Evolutionary conservation across 257 asterid species (phyloP).

Genomic region (Solanum infundibuliforme): DNA sequence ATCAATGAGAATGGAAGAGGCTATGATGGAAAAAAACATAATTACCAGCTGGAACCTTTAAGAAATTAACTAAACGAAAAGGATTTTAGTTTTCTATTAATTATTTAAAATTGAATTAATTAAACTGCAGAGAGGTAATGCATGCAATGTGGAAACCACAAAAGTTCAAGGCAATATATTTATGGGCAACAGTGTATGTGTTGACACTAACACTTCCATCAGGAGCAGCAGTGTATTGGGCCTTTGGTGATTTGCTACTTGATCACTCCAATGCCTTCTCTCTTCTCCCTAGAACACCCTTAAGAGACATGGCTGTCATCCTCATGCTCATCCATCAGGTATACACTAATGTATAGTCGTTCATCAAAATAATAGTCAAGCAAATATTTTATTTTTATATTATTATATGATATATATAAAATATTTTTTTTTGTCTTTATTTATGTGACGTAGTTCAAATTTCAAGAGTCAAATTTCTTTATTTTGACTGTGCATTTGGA

Average conservation of each 20-base stretch:
- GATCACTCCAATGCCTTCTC: conserved; percentile 37
- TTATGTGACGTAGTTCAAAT: too few relatives aligned
- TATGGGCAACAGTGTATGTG: conserved; percentile 26
- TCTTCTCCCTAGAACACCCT: conserved; percentile 28
- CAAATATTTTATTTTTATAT: too few relatives aligned
- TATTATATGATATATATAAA: too few relatives aligned
- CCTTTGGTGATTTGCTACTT: conserved; percentile 36
- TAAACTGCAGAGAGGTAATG: background rate
- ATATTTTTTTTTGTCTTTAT: too few relatives aligned
- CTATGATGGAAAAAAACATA: background rate
- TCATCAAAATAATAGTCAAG: too few relatives aligned
- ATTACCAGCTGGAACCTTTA: background rate
- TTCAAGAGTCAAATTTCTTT: background rate
- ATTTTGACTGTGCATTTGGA: background rate
- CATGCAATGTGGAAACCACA: conserved; percentile 30
- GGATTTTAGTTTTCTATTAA: background rate
- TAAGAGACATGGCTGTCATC: conserved; percentile 35
- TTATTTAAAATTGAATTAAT: background rate
- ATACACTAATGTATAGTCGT: background rate
- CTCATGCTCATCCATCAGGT: conserved; percentile 51
- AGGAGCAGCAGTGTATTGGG: conserved; percentile 37
- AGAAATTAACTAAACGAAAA: background rate
- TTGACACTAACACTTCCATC: conserved; percentile 34
- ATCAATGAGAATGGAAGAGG: background rate
- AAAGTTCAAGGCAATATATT: conserved; percentile 35